Conservation (phyloP, 306 rosid species). For the Glycine soja region DNA sequence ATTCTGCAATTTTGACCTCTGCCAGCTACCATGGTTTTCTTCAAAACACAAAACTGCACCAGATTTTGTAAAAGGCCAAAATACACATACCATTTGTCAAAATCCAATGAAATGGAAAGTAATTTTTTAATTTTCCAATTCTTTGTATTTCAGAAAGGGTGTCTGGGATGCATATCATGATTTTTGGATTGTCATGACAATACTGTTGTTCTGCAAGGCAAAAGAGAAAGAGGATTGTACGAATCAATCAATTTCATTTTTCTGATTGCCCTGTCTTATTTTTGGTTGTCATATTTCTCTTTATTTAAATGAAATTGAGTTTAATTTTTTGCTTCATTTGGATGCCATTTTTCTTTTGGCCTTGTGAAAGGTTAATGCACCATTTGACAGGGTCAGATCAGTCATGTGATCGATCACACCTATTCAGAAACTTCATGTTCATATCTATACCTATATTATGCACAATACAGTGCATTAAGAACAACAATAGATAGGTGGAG, state of each 20-base stretch:
- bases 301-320: slow-evolving; percentile 26
- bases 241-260: slow-evolving; percentile 27
- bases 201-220: slow-evolving; percentile 38
- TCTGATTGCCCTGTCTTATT: background rate
- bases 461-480: slow-evolving; percentile 23
- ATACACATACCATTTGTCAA: slow-evolving; percentile 44
- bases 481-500: slow-evolving; percentile 16
- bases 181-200: slow-evolving; percentile 24
- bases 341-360: background rate
- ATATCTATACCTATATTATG: background rate
- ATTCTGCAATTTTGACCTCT: slow-evolving; percentile 37
- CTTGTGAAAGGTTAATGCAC: background rate
- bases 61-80: slow-evolving; percentile 42
- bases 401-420: background rate
- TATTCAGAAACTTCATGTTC: slow-evolving; percentile 2
- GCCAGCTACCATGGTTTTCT: slow-evolving; percentile 29
- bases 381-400: background rate
- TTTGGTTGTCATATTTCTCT: slow-evolving; percentile 12
- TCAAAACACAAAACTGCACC: slow-evolving; percentile 39
- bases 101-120: slow-evolving; percentile 37
- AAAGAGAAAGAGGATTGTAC: slow-evolving; percentile 10
- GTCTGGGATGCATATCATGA: slow-evolving; percentile 49
- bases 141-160: slow-evolving; percentile 44
- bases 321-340: background rate
- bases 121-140: slow-evolving; percentile 45